phyloP scores from a whole-genome alignment of 2,329 filamentous ascomycete species.

The Colletotrichum lentis region DNA sequence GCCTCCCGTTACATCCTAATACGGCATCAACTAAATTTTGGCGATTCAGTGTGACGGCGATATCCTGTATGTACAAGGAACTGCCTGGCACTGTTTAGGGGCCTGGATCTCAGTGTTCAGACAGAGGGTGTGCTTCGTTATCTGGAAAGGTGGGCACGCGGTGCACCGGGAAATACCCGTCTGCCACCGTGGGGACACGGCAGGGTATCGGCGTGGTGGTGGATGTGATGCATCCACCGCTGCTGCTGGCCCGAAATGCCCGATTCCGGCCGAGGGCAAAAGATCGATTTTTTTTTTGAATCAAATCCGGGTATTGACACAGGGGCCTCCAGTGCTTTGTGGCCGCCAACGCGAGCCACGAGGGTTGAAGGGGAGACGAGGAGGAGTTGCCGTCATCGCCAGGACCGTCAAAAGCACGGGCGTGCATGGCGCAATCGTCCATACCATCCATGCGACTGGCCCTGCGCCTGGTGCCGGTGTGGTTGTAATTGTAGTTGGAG shows the following conservation, averaged over 20 bases:
- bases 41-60: neutral
- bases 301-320: constrained; percentile 9
- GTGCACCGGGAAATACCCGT: neutral
- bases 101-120: neutral
- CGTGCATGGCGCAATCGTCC: constrained; percentile 16
- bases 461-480: neutral
- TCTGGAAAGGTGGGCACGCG: neutral
- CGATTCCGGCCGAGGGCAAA: constrained; percentile 13
- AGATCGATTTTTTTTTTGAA: neutral
- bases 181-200: neutral
- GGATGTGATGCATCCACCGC: constrained; percentile 15
- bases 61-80: neutral
- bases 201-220: neutral
- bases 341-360: neutral
- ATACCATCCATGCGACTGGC: neutral
- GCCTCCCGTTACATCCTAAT: neutral
- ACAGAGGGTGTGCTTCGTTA: neutral
- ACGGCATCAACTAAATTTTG: neutral
- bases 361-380: neutral
- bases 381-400: neutral
- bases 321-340: constrained; percentile 1
- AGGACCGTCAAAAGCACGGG: constrained; percentile 2
- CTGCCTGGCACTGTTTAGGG: too few species aligned
- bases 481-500: too few species aligned
- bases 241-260: constrained; percentile 6